Base-by-base conservation (phyloP, 257 asterid genomes). In the Cynanchum wilfordii region DNA sequence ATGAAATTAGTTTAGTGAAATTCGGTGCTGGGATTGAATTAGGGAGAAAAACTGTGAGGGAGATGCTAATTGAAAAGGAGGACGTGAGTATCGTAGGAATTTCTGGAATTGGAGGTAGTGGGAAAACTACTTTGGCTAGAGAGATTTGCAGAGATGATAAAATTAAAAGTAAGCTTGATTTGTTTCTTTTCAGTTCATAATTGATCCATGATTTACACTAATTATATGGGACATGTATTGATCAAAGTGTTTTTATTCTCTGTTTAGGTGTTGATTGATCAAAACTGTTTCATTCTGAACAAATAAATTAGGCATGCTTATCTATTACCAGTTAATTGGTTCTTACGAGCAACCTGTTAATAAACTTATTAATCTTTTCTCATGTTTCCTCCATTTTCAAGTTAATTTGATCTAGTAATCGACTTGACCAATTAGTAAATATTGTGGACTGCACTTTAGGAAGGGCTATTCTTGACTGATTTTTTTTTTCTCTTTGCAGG, bases 41-140 rank as follows among this genome's bases (percentile, higher is more conserved):
- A 74, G 98, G 90, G 44, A 90, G 87, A 79, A 78, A 83, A 85
- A 86, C 83, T 79, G 85, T 89, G 73, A 92, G 87, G 78, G 90
- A 89, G 87, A 84, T 87, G 95, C 54, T 93, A 65, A 80, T 79
- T 79, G 78, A 45, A 29, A 52, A 66, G 57, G 77, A 83, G 8
- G 81, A 78, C 25, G 66, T 58, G 15, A 60, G 68, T 40, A 92
- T 89, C 27, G 79, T 88, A 16, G 97, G 92, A 40, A 84, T 90
- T 73, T 89, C 87, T 68, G 98, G 98, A 25, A 90, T 93, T 22
- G 96, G 97, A 0, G 98, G 98, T 25, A 87, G 91, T 24, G 98
- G 98, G 10, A 93, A 93, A 80, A 90, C 98, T 58, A 93, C 97
- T 24, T 93, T 93, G 67, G 98, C 98, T 51, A 82, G 90, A 85